A percentile compares a stretch with the other conserved stretches of the same genome.
Conservation (phyloP, 805 yeast species). For the Kodamaea nitidulidarum region DNA sequence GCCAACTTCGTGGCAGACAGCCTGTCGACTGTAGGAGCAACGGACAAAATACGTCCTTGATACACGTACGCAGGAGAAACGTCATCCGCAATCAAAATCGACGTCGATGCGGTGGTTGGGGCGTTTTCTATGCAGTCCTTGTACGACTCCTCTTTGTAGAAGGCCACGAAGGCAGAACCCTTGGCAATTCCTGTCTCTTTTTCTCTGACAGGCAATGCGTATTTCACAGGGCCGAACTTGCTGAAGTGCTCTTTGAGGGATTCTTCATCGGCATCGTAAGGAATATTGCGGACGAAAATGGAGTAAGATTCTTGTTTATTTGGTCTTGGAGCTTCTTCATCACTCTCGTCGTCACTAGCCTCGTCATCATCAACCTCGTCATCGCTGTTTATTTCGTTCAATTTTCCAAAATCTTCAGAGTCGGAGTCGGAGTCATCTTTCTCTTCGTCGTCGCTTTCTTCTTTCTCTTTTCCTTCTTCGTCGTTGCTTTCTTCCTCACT, state of each 20-base stretch:
- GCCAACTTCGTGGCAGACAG: slow-evolving; percentile 73
- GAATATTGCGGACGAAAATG: slow-evolving; percentile 86
- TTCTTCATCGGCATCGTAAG: slow-evolving; percentile 89
- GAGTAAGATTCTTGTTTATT: slow-evolving; percentile 70
- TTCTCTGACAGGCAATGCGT: slow-evolving; percentile 91
- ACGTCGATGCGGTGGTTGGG: slow-evolving; percentile 60
- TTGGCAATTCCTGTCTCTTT: slow-evolving; percentile 78
- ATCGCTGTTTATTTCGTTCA: slow-evolving; percentile 31
- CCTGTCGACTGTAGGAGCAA: slow-evolving; percentile 82
- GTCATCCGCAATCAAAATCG: slow-evolving; percentile 85
- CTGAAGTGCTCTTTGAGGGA: slow-evolving; percentile 71
- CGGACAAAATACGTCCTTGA: slow-evolving; percentile 85
- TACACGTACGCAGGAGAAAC: slow-evolving; percentile 84
- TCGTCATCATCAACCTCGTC: slow-evolving; percentile 33
- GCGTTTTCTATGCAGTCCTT: slow-evolving; percentile 70
- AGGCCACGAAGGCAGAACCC: slow-evolving; percentile 96
- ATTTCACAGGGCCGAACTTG: slow-evolving; percentile 82
- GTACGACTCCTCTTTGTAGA: slow-evolving; percentile 57
- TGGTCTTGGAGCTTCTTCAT: slow-evolving; percentile 29
- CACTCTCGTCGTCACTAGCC: slow-evolving; percentile 19
- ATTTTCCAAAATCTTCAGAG: slow-evolving; percentile 27
- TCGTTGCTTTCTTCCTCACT: slow-evolving; percentile 38
- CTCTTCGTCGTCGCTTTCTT: slow-evolving; percentile 33
- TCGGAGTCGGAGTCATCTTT: slow-evolving; percentile 21
- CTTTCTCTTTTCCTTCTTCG: slow-evolving; percentile 33